phyloP scores from a whole-genome alignment of 108 stramenopile genomes.

The Cyclostephanos tholiformis region DNA sequence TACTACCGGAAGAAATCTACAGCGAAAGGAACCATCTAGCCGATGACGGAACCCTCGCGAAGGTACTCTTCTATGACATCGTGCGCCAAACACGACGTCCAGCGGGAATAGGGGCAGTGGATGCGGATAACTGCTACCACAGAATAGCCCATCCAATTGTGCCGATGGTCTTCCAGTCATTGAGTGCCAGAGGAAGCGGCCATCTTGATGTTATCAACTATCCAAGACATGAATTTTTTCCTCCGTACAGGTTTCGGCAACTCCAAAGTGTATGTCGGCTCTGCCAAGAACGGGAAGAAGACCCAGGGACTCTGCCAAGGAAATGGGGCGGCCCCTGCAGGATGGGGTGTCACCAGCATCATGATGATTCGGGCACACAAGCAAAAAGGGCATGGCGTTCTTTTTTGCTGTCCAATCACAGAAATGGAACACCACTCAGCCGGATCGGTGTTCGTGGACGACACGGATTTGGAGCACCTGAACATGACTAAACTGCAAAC shows the following conservation, averaged over 20 bases:
- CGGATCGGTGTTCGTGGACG: too few species aligned
- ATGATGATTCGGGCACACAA: background rate
- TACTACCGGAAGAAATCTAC: constrained; percentile 23
- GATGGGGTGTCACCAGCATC: background rate
- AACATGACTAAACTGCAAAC: background rate
- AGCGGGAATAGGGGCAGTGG: background rate
- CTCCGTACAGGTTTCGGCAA: background rate
- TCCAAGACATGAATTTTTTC: constrained; percentile 8
- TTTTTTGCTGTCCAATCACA: background rate
- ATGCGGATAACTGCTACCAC: constrained; percentile 10
- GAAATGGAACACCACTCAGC: background rate
- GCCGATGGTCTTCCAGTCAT: background rate
- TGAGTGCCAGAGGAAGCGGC: background rate
- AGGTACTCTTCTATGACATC: constrained; percentile 2
- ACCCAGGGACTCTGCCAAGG: constrained; percentile 1
- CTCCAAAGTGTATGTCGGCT: background rate
- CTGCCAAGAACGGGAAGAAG: background rate
- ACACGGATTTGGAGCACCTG: background rate
- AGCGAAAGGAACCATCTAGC: constrained; percentile 12
- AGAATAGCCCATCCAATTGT: constrained; percentile 1
- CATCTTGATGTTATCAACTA: background rate
- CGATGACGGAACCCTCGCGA: constrained; percentile 13
- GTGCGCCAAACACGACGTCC: background rate
- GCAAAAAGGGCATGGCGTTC: background rate
- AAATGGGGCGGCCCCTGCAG: background rate